A percentile compares a stretch with the other conserved stretches of the same genome.
Evolutionary conservation across 331 rosid species (phyloP).

Genomic region (Quercus tomentella): DNA sequence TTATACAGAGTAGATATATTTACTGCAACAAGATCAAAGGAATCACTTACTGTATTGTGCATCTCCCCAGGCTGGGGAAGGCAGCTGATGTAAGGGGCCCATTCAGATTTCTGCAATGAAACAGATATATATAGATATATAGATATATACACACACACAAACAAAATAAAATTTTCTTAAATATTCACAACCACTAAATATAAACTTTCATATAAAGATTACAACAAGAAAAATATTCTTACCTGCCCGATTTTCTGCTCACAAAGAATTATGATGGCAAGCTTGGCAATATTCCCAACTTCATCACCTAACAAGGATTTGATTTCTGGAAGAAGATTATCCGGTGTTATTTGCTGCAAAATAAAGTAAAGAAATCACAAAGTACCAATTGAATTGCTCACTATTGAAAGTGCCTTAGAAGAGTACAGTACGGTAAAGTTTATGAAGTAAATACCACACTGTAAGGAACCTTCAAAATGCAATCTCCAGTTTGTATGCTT

Average conservation of each 20-base stretch:
- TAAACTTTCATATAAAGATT: conserved; percentile 3
- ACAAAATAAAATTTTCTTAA: neutral
- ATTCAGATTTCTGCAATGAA: conserved; percentile 50
- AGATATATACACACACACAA: neutral
- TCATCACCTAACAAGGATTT: conserved; percentile 30
- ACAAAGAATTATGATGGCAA: conserved; percentile 45
- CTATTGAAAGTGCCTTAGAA: neutral
- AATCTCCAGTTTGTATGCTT: conserved; percentile 48
- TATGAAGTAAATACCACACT: conserved; percentile 38
- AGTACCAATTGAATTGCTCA: neutral
- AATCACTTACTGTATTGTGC: conserved; percentile 61
- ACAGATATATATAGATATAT: conserved; percentile 2
- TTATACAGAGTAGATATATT: neutral
- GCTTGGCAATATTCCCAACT: conserved; percentile 56
- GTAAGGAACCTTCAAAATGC: conserved; percentile 71
- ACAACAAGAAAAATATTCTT: neutral
- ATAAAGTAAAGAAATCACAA: conserved; percentile 6
- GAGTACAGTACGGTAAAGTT: neutral
- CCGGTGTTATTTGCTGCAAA: conserved; percentile 67
- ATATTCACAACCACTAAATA: neutral
- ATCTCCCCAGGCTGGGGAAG: conserved; percentile 50
- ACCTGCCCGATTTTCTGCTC: conserved; percentile 64
- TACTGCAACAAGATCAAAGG: neutral
- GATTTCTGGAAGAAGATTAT: conserved; percentile 48
- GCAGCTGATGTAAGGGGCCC: conserved; percentile 62